Percentiles rank a stretch among this genome's conserved stretches.
Conservation (phyloP, 257 asterid genomes). For the Ilex aquifolium region DNA sequence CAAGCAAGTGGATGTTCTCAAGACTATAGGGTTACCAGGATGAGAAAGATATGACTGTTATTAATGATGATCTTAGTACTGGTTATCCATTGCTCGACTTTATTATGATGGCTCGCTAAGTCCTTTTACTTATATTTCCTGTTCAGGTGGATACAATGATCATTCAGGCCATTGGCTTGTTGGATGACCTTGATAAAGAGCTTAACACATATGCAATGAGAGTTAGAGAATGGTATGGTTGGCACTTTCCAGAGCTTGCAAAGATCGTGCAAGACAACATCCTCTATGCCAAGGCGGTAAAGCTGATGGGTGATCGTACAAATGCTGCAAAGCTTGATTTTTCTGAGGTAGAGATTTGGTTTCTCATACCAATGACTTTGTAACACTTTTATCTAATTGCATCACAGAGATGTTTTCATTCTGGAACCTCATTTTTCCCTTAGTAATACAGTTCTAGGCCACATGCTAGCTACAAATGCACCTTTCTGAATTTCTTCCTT, state of each 20-base stretch:
- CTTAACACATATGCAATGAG: conserved; percentile 90
- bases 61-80: no score
- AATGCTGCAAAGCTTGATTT: conserved; percentile 83
- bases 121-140: neutral
- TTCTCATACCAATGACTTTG: neutral
- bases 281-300: conserved; percentile 67
- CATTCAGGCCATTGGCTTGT: conserved; percentile 84
- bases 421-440: no score
- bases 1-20: no score
- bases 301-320: conserved; percentile 77
- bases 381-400: no score
- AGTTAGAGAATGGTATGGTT: conserved; percentile 94
- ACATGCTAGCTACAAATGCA: no score
- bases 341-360: conserved; percentile 52
- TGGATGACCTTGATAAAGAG: conserved; percentile 95
- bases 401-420: no score
- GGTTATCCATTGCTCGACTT: no score
- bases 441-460: no score
- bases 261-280: conserved; percentile 84
- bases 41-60: no score
- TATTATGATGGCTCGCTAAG: no score
- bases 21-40: no score
- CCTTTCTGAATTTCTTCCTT: no score
- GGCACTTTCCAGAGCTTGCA: conserved; percentile 96
- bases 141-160: conserved; percentile 84